Percentiles rank a stretch among this genome's conserved stretches.
These are phyloP conservation scores for Podochytrium sp. DNA, from an alignment of 192 early-diverging fungal species.

Conservation along the genomic window DNA sequence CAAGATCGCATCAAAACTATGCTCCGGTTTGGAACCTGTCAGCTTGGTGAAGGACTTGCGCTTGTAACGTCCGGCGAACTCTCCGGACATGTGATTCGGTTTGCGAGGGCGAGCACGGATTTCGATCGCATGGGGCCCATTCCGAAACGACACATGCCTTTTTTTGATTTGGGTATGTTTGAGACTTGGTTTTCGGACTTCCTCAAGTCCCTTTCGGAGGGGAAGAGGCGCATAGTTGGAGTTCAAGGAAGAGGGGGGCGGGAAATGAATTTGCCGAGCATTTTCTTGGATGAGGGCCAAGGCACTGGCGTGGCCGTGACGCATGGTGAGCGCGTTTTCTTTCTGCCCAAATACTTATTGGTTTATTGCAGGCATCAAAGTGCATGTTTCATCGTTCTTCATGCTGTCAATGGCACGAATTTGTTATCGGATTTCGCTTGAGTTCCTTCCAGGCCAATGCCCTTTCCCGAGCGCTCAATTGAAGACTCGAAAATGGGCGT, in stretches of 20 bases:
- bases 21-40: conserved; percentile 3
- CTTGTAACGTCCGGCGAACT: conserved; percentile 12
- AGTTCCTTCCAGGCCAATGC: conserved; percentile 5
- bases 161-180: conserved; percentile 18
- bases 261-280: neutral
- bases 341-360: neutral
- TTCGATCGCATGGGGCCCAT: conserved; percentile 21
- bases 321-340: neutral
- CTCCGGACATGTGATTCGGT: conserved; percentile 5
- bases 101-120: neutral
- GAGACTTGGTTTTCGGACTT: conserved; percentile 5
- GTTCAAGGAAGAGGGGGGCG: neutral
- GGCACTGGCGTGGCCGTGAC: conserved; percentile 19
- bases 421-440: conserved; percentile 8
- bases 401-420: conserved; percentile 20
- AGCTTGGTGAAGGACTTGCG: conserved; percentile 1
- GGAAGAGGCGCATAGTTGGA: neutral
- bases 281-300: conserved; percentile 3
- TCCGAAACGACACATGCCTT: neutral
- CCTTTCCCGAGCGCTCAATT: neutral
- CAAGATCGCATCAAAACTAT: neutral
- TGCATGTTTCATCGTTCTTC: conserved; percentile 8
- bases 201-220: neutral
- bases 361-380: conserved; percentile 21
- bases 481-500: conserved; percentile 2